Conservation (phyloP, 345 rosid genomes). For the Psidium friedrichsthalianum region DNA sequence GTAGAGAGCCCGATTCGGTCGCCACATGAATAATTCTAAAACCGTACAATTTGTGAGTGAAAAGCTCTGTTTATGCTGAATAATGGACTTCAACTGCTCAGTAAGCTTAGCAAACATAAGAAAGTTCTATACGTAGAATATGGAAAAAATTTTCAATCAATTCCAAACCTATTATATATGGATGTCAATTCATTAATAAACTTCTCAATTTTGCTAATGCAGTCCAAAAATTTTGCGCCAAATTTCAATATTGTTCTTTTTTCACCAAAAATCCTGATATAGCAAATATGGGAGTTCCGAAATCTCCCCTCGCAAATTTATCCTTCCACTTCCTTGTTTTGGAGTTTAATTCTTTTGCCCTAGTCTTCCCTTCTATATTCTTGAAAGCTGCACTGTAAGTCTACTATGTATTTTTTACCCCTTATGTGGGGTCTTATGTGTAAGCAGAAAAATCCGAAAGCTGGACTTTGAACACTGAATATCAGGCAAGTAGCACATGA, state of each 20-base stretch:
- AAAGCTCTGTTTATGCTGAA: neutral
- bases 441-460: neutral
- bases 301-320: no score
- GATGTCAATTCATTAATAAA: neutral
- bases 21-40: neutral
- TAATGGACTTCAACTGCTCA: neutral
- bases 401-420: neutral
- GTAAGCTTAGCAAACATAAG: neutral
- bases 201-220: no score
- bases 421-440: neutral
- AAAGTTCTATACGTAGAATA: neutral
- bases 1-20: neutral
- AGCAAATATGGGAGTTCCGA: no score
- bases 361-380: no score
- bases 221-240: no score
- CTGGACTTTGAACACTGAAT: neutral
- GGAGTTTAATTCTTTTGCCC: no score
- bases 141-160: neutral
- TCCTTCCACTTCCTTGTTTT: no score
- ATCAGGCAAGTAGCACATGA: neutral
- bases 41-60: neutral
- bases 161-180: neutral
- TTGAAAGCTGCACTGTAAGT: no score
- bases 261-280: accelerated
- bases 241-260: neutral